These are phyloP conservation scores for Lodderomyces margitis DNA, from an alignment of 1,139 yeast genomes.

Conservation along the genomic window DNA sequence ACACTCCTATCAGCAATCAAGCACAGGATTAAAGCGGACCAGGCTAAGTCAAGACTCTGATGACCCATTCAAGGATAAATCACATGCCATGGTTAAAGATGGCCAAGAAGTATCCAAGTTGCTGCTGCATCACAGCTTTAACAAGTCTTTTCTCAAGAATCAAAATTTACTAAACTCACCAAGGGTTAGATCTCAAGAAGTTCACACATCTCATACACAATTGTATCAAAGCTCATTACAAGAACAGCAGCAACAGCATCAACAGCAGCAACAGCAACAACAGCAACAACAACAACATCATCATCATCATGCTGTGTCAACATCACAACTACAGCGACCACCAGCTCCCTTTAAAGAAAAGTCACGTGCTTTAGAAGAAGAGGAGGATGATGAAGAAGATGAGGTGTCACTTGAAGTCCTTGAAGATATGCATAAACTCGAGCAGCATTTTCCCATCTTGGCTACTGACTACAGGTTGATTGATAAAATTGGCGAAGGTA, in stretches of 20 bases:
- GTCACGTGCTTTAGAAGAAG: background rate
- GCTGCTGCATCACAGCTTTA: conserved; percentile 1
- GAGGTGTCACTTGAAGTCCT: conserved; percentile 51
- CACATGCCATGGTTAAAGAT: conserved; percentile 3
- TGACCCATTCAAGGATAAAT: conserved; percentile 32
- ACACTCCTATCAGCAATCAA: too few relatives aligned
- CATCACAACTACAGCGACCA: conserved; percentile 1
- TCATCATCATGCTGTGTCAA: background rate
- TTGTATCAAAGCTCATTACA: background rate
- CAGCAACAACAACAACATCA: conserved; percentile 4
- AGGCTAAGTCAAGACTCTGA: conserved; percentile 20
- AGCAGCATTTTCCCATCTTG: conserved; percentile 61
- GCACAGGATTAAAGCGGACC: background rate
- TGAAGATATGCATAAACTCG: conserved; percentile 66
- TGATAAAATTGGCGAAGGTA: conserved; percentile 93
- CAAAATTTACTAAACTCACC: conserved; percentile 10
- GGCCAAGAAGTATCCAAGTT: background rate
- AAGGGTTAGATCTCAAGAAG: conserved; percentile 3
- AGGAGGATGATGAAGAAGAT: conserved; percentile 33
- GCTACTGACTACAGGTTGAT: conserved; percentile 60
- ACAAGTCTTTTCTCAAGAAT: conserved; percentile 9
- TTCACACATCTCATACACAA: background rate
- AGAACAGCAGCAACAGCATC: background rate
- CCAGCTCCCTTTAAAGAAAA: background rate
- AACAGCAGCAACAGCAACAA: background rate